These are phyloP conservation scores for Malassezia pachydermatis DNA, from an alignment of 1,284 basidiomycete species.

Conservation along the genomic window DNA sequence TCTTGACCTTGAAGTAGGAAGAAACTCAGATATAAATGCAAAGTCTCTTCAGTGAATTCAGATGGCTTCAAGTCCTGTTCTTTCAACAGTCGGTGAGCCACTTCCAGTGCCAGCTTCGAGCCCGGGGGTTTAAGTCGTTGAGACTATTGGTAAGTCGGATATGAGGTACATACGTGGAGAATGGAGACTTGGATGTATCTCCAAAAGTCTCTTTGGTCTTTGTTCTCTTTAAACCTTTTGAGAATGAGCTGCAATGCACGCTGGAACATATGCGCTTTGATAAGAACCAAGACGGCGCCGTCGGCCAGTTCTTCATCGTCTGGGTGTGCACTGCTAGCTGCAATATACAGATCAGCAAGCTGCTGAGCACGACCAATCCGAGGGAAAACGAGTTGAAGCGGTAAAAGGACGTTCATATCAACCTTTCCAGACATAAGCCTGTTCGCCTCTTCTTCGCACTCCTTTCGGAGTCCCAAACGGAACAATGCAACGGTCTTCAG, in stretches of 20 bases:
- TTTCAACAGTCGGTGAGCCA: constrained; percentile 10
- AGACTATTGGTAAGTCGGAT: no score
- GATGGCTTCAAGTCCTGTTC: constrained; percentile 1
- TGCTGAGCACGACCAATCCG: constrained; percentile 2
- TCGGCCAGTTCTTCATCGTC: constrained; percentile 11
- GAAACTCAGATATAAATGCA: constrained; percentile 13
- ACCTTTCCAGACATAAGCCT: background rate
- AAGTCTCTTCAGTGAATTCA: constrained; percentile 7
- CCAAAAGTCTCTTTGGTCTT: constrained; percentile 9
- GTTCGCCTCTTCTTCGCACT: background rate
- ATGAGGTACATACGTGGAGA: no score
- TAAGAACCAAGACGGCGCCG: background rate
- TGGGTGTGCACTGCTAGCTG: constrained; percentile 10
- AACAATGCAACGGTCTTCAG: constrained; percentile 10
- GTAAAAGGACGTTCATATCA: constrained; percentile 5
- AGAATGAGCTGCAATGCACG: constrained; percentile 9
- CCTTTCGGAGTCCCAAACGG: background rate
- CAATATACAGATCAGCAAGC: constrained; percentile 14
- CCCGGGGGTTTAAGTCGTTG: constrained; percentile 11
- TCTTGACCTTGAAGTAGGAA: constrained; percentile 2
- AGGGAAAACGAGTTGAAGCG: constrained; percentile 8
- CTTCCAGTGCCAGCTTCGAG: constrained; percentile 9
- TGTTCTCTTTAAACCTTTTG: background rate
- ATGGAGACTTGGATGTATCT: constrained; percentile 11
- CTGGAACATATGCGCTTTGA: constrained; percentile 13